Conservation (phyloP, 805 yeast species). For the Blastobotrys americana region DNA sequence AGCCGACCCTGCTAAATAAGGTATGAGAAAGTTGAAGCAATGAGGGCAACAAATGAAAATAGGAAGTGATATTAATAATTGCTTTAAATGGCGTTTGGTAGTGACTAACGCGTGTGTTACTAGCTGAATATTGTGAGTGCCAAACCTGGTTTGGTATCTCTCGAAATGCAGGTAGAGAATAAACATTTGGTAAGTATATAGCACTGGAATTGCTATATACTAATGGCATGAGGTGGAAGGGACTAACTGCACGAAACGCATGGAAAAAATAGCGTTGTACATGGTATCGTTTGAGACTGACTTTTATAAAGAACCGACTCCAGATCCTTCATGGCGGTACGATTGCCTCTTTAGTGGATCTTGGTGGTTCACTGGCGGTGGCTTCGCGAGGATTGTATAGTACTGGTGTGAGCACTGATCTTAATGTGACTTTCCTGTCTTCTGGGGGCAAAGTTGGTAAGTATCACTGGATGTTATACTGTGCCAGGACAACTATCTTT, state of each 20-base stretch:
- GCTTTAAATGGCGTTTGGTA: not conserved
- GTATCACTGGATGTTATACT: not conserved
- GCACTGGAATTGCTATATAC: not conserved
- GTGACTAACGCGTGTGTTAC: constrained; percentile 1
- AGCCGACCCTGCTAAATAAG: constrained; percentile 25
- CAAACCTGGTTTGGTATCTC: constrained; percentile 28
- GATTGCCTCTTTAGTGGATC: constrained; percentile 35
- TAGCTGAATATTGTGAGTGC: constrained; percentile 29
- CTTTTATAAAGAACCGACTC: constrained; percentile 30
- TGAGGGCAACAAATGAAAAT: no score
- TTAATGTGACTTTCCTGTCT: constrained; percentile 33
- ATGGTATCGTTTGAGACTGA: not conserved
- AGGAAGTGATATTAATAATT: no score
- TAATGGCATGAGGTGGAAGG: not conserved
- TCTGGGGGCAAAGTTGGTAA: constrained; percentile 33
- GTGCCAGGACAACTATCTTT: no score
- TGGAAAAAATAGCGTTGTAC: not conserved
- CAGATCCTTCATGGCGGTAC: constrained; percentile 38
- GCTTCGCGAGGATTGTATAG: constrained; percentile 35
- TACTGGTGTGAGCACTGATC: constrained; percentile 40
- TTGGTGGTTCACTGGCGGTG: constrained; percentile 40
- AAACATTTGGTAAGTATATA: constrained; percentile 28
- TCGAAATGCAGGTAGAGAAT: constrained; percentile 29
- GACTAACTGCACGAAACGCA: not conserved
- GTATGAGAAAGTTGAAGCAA: no score